Percentiles rank a stretch among this genome's conserved stretches.
Evolutionary conservation across 345 rosid genomes (phyloP).

Genomic region (Syzygium oleosum): DNA sequence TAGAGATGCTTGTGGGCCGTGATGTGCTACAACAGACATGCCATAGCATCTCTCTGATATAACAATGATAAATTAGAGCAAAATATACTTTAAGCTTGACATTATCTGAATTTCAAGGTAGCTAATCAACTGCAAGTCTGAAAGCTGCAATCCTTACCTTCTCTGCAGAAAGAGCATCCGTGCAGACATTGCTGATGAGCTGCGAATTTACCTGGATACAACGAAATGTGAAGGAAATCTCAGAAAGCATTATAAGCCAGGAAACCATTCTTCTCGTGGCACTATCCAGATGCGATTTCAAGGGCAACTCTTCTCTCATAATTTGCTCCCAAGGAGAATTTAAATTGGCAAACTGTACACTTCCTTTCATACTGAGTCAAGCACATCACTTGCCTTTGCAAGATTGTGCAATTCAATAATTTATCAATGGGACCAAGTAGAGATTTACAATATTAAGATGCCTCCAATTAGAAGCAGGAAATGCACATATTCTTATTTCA

Average conservation of each 20-base stretch:
- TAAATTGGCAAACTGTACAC: not conserved
- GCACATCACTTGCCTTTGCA: not conserved
- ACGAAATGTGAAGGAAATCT: not conserved
- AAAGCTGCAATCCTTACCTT: conserved; percentile 40
- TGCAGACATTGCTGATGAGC: conserved; percentile 97
- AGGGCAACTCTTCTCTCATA: not conserved
- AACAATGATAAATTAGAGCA: not conserved
- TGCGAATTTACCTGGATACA: conserved; percentile 78
- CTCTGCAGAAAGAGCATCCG: conserved; percentile 98
- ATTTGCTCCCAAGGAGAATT: not conserved
- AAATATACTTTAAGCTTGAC: not conserved
- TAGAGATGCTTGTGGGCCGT: not conserved
- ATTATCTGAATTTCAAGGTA: not conserved
- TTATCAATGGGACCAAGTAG: not conserved
- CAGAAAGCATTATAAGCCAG: not conserved
- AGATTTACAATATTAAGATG: not conserved
- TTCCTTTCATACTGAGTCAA: not conserved
- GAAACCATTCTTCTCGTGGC: not conserved
- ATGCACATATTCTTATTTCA: not conserved
- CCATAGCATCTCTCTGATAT: not conserved
- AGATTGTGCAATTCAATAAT: not conserved
- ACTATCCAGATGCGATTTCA: not conserved
- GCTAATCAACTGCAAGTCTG: not conserved
- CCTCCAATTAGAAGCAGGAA: not conserved
- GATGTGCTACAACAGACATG: not conserved